phyloP scores from a whole-genome alignment of 257 asterid genomes.

The Paulownia fortunei region DNA sequence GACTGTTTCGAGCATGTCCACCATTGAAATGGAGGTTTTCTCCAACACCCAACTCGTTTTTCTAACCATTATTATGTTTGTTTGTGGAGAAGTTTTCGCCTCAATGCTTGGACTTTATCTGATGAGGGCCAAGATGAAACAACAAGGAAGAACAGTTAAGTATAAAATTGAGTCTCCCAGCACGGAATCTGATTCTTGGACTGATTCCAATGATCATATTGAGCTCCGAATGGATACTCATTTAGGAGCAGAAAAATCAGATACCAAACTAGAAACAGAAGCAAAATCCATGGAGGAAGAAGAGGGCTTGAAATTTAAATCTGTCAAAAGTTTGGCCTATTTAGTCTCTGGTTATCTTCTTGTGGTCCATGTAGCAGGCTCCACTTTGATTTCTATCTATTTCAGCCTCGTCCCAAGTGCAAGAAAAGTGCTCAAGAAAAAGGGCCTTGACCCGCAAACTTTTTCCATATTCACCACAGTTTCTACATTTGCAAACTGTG shows the following conservation, averaged over 20 bases:
- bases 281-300: not conserved
- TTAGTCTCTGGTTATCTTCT: constrained; percentile 41
- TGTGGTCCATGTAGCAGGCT: constrained; percentile 37
- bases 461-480: constrained; percentile 49
- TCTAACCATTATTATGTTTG: constrained; percentile 46
- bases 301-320: not conserved
- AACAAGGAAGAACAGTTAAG: too few relatives aligned
- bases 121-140: constrained; percentile 19
- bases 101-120: constrained; percentile 47
- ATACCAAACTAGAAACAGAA: too few relatives aligned
- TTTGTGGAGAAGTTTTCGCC: constrained; percentile 55
- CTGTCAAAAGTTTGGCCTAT: constrained; percentile 24
- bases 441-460: constrained; percentile 37
- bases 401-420: constrained; percentile 36
- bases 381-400: constrained; percentile 35
- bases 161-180: not conserved
- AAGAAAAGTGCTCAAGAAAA: constrained; percentile 34
- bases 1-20: constrained; percentile 57
- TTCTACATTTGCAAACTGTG: constrained; percentile 62
- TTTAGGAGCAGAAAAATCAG: not conserved
- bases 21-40: constrained; percentile 60
- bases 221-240: not conserved
- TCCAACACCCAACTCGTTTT: constrained; percentile 51
- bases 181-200: not conserved
- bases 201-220: not conserved